Base-by-base conservation (phyloP, 768 basidiomycete species). In the Flagelloscypha sp. region DNA sequence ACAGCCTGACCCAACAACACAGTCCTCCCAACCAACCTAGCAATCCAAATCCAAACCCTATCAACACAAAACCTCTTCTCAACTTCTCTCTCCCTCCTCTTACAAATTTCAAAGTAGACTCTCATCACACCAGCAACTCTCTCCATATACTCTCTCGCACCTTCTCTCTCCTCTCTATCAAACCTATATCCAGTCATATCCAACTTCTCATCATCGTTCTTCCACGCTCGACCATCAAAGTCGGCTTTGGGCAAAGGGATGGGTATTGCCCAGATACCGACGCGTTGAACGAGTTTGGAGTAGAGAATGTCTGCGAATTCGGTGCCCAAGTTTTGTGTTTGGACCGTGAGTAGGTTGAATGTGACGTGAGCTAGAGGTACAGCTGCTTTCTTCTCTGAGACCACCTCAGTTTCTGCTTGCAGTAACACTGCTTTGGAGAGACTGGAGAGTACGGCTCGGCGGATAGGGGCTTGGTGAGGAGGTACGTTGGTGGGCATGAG, bases 331-430 rank as follows among this genome's bases (percentile, higher is more conserved):
- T 77, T 69, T n/a, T n/a, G n/a, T n/a, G n/a, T n/a, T n/a, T n/a
- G n/a, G n/a, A n/a, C n/a, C 27, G 59, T 67, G 36, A 90, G 68
- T 20, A 97, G 66, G 42, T 72, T 78, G 43, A 83, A 70, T 3
- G 85, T 59, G 8, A 95, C 75, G 21, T 74, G 72, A 0, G 85
- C 87, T 16, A 99, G 71, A 0, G 94, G 94, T 24, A 70, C 66
- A 0, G 90, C 92, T 16, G 84, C 83, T 20, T 78, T 76, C 49
- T 84, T 79, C 57, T 93, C 86, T 2, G 92, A 90, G 1, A 84
- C 76, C 7, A 94, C 86, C 57, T 98, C 94, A 0, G 80, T 84
- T 62, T 95, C 92, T 12, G 92, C 92, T 61, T 97, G 94, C 22
- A 85, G 68, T 28, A 97, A 69, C 41, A 98, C 79, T 12, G 78